phyloP scores from a whole-genome alignment of 768 basidiomycete species.

The Amanita inopinata region DNA sequence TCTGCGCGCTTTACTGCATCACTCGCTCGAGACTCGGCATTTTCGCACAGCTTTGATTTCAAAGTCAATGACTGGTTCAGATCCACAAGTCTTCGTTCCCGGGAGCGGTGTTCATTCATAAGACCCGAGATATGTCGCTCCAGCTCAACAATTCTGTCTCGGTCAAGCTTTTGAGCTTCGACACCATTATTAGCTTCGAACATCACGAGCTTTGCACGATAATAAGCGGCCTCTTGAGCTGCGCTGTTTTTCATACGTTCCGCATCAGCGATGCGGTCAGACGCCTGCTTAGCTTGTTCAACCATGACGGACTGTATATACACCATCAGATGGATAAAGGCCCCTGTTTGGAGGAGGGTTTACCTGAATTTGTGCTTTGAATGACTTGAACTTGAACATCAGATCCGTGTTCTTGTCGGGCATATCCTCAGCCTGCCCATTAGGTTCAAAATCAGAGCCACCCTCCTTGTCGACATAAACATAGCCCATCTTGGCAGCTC shows the following conservation, averaged over 20 bases:
- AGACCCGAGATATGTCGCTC: constrained; percentile 60
- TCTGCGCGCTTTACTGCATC: constrained; percentile 75
- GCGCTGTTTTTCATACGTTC: constrained; percentile 72
- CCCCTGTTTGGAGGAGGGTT: constrained; percentile 15
- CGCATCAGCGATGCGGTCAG: constrained; percentile 70
- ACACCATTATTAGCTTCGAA: constrained; percentile 59
- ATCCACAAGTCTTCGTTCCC: constrained; percentile 66
- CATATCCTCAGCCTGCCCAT: constrained; percentile 26
- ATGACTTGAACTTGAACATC: constrained; percentile 77
- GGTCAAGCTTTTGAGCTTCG: constrained; percentile 65
- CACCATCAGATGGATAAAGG: constrained; percentile 2
- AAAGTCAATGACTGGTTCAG: constrained; percentile 63
- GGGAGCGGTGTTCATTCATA: constrained; percentile 49
- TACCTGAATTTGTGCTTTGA: constrained; percentile 82
- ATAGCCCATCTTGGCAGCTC: constrained; percentile 75
- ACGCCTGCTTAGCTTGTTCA: constrained; percentile 67
- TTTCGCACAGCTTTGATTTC: constrained; percentile 68
- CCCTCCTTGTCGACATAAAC: constrained; percentile 50
- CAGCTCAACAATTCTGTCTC: constrained; percentile 65
- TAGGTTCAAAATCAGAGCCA: constrained; percentile 24
- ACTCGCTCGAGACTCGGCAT: constrained; percentile 67
- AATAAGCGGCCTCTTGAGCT: constrained; percentile 90
- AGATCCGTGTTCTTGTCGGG: constrained; percentile 55
- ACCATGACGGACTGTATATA: constrained; percentile 51
- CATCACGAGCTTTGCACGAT: constrained; percentile 89